These are phyloP conservation scores for Ophiostoma sp. DNA, from an alignment of 2,329 filamentous ascomycete species.

Conservation along the genomic window DNA sequence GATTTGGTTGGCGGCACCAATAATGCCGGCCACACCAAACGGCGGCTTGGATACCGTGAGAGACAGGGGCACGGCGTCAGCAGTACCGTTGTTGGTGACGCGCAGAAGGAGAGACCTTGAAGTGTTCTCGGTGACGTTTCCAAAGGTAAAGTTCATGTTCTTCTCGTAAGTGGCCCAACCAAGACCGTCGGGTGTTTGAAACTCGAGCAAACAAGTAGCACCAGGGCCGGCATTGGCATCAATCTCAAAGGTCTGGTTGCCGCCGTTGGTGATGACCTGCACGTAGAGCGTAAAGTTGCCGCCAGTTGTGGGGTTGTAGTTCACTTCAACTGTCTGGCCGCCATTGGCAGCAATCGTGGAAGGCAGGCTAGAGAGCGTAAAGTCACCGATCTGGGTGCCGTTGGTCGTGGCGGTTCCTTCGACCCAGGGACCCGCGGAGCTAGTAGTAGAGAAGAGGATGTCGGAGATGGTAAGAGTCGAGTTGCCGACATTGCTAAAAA, in stretches of 20 bases:
- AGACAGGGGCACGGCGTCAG: constrained; percentile 51
- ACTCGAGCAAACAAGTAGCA: constrained; percentile 54
- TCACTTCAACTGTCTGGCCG: constrained; percentile 44
- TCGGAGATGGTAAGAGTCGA: constrained; percentile 45
- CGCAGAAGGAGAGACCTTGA: constrained; percentile 51
- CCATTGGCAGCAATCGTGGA: constrained; percentile 44
- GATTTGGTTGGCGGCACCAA: constrained; percentile 55
- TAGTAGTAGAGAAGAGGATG: constrained; percentile 47
- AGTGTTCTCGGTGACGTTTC: constrained; percentile 55
- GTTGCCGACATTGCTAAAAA: constrained; percentile 54
- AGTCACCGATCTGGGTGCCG: constrained; percentile 47
- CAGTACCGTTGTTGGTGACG: constrained; percentile 54
- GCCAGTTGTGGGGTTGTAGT: constrained; percentile 47
- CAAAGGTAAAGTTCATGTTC: constrained; percentile 53
- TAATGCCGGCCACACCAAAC: constrained; percentile 55
- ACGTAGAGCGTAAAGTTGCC: constrained; percentile 54
- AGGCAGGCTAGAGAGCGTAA: constrained; percentile 51
- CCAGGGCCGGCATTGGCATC: constrained; percentile 51
- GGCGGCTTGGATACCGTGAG: constrained; percentile 63
- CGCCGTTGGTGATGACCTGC: constrained; percentile 50
- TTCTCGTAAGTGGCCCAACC: constrained; percentile 52
- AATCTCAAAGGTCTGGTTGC: constrained; percentile 49
- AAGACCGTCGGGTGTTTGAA: constrained; percentile 52
- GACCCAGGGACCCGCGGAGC: constrained; percentile 48
- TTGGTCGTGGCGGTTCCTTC: constrained; percentile 36